Percentiles rank a stretch among this genome's conserved stretches.
These are phyloP conservation scores for Colletotrichum plurivorum DNA, from an alignment of 2,329 filamentous ascomycete genomes.

Conservation along the genomic window DNA sequence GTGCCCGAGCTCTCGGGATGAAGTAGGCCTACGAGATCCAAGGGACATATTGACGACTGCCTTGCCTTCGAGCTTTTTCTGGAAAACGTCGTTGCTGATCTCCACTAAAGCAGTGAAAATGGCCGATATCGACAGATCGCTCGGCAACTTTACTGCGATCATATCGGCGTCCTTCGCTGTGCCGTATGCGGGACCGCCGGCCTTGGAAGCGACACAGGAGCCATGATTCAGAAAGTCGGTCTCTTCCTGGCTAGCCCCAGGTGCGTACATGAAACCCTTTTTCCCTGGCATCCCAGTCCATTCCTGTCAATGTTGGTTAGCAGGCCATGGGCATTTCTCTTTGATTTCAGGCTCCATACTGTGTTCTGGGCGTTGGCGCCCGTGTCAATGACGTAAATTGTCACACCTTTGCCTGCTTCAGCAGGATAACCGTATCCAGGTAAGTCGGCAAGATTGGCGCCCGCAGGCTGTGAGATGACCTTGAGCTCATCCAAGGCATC, in stretches of 20 bases:
- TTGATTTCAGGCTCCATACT: background rate
- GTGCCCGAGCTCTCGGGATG: background rate
- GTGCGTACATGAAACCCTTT: slow-evolving; percentile 1
- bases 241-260: background rate
- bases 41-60: slow-evolving; percentile 11
- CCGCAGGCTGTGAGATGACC: slow-evolving; percentile 19
- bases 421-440: slow-evolving; percentile 18
- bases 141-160: slow-evolving; percentile 11
- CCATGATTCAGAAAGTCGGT: slow-evolving; percentile 3
- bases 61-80: slow-evolving; percentile 11
- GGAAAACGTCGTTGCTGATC: slow-evolving; percentile 11
- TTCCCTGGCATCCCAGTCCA: slow-evolving; percentile 10
- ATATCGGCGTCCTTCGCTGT: slow-evolving; percentile 26
- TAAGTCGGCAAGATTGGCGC: slow-evolving; percentile 1
- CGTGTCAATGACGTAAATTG: slow-evolving; percentile 19
- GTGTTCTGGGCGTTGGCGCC: slow-evolving; percentile 9
- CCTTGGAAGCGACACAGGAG: slow-evolving; percentile 28
- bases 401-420: slow-evolving; percentile 23
- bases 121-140: background rate
- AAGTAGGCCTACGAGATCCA: background rate
- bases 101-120: background rate
- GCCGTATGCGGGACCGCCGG: slow-evolving; percentile 12
- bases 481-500: slow-evolving; percentile 26
- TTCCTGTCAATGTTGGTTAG: slow-evolving; percentile 19
- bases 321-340: background rate